Evolutionary conservation across 2,329 filamentous ascomycete genomes (phyloP), one percentile per base, ranked within the genome.

Genomic region (Helicocarpus griseus): DNA sequence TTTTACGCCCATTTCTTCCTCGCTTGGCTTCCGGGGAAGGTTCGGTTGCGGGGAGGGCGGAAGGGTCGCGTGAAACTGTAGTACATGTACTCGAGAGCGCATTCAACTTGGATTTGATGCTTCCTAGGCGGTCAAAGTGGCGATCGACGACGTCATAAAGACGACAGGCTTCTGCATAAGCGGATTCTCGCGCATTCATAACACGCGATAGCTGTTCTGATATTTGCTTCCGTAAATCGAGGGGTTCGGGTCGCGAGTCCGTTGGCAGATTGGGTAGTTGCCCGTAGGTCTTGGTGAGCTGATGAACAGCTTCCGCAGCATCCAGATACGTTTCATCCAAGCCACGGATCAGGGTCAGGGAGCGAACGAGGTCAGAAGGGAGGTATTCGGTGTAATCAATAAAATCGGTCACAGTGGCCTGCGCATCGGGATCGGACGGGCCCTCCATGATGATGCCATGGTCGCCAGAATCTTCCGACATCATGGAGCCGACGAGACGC

Each of bases 361-460:
- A 83, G 60, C 81, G 80, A 53, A 77, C 74, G 22, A 85, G 71
- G 63, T 84, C 81, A 8, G 81, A 79, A 31, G 81, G 81, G 52
- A 83, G 81, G 71, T 82, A 83, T 67, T 85, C 81, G 56, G 81
- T 85, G 67, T 84, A 85, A 65, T 83, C 80, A 53, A 83, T 77
- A 65, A 81, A 85, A 65, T 85, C 81, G 57, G 80, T 82, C 43
- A 85, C 78, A 24, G 81, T 83, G 31, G 80, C 78, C 62, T 83
- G 80, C 52, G 80, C 78, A 61, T 85, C 81, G 31, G 81, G 81
- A 61, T 84, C 80, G 50, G 76, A 73, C 49, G 75, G 72, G 22
- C 73, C 70, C 56, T 75, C 69, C n/a, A 71, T 59, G 38, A 72
- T 68, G 49, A 74, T 63, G 35, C 69, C 68, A 51, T 67, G 65